phyloP scores from a whole-genome alignment of 2,329 filamentous ascomycete genomes.

The Hypoxylon sp. region DNA sequence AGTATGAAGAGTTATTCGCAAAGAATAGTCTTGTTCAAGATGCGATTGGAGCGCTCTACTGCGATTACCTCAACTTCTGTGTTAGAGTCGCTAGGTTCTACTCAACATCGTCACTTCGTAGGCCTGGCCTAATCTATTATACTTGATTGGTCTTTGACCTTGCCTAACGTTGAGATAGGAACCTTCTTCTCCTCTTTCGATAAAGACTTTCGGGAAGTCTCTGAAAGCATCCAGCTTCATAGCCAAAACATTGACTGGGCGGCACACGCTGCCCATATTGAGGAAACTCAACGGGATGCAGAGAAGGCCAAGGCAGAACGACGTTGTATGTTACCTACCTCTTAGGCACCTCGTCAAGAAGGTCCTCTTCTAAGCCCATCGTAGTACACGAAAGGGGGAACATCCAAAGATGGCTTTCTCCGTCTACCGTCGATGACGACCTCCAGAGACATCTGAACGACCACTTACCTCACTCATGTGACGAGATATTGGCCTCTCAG shows the following conservation, averaged over 20 bases:
- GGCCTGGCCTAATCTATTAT: background rate
- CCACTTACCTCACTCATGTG: slow-evolving; percentile 29
- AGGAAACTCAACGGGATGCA: slow-evolving; percentile 37
- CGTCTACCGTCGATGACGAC: slow-evolving; percentile 39
- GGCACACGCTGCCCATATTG: slow-evolving; percentile 33
- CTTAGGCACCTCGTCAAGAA: background rate
- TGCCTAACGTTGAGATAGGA: slow-evolving; percentile 16
- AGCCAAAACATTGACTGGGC: slow-evolving; percentile 40
- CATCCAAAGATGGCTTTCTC: slow-evolving; percentile 41
- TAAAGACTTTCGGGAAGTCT: slow-evolving; percentile 39
- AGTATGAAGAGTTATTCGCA: slow-evolving; percentile 41
- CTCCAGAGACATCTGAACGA: slow-evolving; percentile 34
- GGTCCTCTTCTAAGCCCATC: slow-evolving; percentile 22
- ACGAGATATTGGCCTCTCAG: slow-evolving; percentile 18
- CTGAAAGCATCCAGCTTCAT: slow-evolving; percentile 38
- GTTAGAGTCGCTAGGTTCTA: slow-evolving; percentile 39
- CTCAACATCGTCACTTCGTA: slow-evolving; percentile 31
- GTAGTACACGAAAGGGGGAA: slow-evolving; percentile 40
- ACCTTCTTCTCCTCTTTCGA: slow-evolving; percentile 39
- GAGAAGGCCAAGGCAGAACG: slow-evolving; percentile 35
- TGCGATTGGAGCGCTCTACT: slow-evolving; percentile 39
- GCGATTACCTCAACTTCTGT: slow-evolving; percentile 43
- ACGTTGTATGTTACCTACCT: slow-evolving; percentile 26
- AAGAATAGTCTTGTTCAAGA: slow-evolving; percentile 35
- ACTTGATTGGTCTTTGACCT: background rate